Evolutionary conservation across 768 basidiomycete species (phyloP), one percentile per base, ranked within the genome.

Genomic region (Serendipita vermifera): DNA sequence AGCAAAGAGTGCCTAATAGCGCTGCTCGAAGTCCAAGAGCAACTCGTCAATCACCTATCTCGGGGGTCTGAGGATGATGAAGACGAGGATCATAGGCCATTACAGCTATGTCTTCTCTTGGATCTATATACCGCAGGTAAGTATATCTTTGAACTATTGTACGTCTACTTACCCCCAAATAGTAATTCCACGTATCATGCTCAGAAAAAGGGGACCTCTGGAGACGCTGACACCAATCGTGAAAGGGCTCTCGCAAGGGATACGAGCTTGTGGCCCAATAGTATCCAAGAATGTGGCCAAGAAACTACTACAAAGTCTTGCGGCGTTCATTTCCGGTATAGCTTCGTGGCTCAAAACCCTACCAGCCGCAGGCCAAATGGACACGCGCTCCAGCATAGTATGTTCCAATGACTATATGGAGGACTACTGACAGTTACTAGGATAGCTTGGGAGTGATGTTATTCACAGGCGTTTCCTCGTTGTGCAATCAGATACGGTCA

Each of bases 1-100:
- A 51, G 46, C 24, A 51, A 51, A 29, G 46, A 51, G 24, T 51
- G 46, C 29, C 26, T 51, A 9, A 51, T 51, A n/a, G 24, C 46
- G 46, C 2, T 51, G 7, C 46, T 27, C 9, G 46, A 51, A 29
- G 32, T 26, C 11, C 46, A 51, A 51, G 46, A 51, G 7, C 26
- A 15, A 15, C 27, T 51, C 7, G n/a, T 29, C 5, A 31, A 15
- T 7, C n/a, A 51, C 15, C 17, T 51, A 15, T 51, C 46, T 7
- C 5, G 11, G 32, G 26, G 46, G 46, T 17, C 39, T 20, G 24
- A 51, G n/a, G 22, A 27, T 2, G 46, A 51, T 51, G 22, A 51
- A 51, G 46, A 51, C 9, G 46, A 51, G 7, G 39, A 43, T 51
- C n/a, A 29, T 51, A 15, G 46, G 32, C 11, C 9, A 31, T n/a